Percentiles rank a stretch among this genome's conserved stretches.
Evolutionary conservation across 768 basidiomycete species (phyloP).

Genomic region (Boletus rubropictus): DNA sequence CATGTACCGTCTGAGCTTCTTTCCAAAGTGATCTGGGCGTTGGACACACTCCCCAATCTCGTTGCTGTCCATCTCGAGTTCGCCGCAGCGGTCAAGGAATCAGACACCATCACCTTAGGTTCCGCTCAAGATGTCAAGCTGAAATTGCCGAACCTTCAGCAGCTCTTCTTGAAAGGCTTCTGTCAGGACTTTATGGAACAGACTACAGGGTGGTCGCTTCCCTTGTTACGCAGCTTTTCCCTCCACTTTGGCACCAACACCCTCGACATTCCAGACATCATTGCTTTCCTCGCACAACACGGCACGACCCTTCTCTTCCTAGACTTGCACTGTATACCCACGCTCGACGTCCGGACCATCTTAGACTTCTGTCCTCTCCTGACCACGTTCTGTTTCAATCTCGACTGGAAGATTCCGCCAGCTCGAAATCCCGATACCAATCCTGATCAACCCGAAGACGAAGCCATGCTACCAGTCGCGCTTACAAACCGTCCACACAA

Average conservation of each 20-base stretch:
- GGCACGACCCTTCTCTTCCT: constrained; percentile 56
- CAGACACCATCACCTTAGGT: constrained; percentile 52
- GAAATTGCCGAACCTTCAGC: constrained; percentile 49
- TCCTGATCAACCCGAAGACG: constrained; percentile 20
- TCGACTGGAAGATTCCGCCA: constrained; percentile 58
- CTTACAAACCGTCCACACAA: constrained; percentile 50
- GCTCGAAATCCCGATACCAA: constrained; percentile 9
- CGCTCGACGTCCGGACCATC: constrained; percentile 51
- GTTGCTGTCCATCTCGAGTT: constrained; percentile 55
- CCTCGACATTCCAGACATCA: constrained; percentile 51
- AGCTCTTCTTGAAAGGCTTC: constrained; percentile 57
- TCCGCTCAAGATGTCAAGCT: constrained; percentile 54
- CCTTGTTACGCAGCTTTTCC: constrained; percentile 51
- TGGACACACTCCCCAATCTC: constrained; percentile 55
- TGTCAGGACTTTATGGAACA: constrained; percentile 66
- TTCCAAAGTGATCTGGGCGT: constrained; percentile 66
- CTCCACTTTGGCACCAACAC: constrained; percentile 40
- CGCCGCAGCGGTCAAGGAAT: constrained; percentile 21
- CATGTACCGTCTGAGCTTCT: constrained; percentile 50
- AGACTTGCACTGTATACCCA: constrained; percentile 55
- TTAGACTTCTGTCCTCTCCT: constrained; percentile 62
- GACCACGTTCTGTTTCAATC: constrained; percentile 63
- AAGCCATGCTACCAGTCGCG: constrained; percentile 30
- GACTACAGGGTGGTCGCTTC: constrained; percentile 59
- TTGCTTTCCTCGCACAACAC: constrained; percentile 54